Conservation (phyloP, 352 stramenopile species). For the Globisporangium parvum region DNA sequence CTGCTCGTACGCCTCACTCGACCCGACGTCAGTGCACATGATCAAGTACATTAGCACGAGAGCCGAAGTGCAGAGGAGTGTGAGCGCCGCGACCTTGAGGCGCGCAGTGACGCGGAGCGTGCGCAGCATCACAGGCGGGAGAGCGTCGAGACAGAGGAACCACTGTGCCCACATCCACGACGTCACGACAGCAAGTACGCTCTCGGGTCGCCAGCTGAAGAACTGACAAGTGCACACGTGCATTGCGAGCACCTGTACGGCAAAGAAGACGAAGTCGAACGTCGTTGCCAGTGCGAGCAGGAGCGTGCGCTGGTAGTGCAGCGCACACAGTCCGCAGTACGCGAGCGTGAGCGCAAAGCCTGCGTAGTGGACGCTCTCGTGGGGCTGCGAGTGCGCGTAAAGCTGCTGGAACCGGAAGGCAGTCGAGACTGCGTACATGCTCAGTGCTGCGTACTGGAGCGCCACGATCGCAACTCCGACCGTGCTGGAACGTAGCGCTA, state of each 20-base stretch:
- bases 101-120: slow-evolving; percentile 3
- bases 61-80: background rate
- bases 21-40: background rate
- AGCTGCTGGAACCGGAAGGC: too few relatives aligned
- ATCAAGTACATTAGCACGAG: background rate
- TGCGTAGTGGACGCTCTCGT: background rate
- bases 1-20: background rate
- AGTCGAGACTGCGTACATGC: background rate
- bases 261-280: slow-evolving; percentile 29
- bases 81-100: slow-evolving; percentile 2
- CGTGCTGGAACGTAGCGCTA: too few relatives aligned
- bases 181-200: background rate
- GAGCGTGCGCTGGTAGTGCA: slow-evolving; percentile 10
- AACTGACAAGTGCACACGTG: slow-evolving; percentile 16
- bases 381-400: too few relatives aligned
- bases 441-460: background rate
- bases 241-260: slow-evolving; percentile 12
- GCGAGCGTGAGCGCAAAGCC: background rate
- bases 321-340: background rate
- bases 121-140: slow-evolving; percentile 13
- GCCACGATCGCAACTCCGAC: background rate
- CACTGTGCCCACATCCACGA: slow-evolving; percentile 19
- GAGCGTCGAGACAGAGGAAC: slow-evolving; percentile 15
- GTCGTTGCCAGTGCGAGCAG: slow-evolving; percentile 2
- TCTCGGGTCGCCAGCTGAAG: slow-evolving; percentile 10